These are phyloP conservation scores for Arabidopsis arenosa DNA, from an alignment of 345 rosid species.

Conservation along the genomic window DNA sequence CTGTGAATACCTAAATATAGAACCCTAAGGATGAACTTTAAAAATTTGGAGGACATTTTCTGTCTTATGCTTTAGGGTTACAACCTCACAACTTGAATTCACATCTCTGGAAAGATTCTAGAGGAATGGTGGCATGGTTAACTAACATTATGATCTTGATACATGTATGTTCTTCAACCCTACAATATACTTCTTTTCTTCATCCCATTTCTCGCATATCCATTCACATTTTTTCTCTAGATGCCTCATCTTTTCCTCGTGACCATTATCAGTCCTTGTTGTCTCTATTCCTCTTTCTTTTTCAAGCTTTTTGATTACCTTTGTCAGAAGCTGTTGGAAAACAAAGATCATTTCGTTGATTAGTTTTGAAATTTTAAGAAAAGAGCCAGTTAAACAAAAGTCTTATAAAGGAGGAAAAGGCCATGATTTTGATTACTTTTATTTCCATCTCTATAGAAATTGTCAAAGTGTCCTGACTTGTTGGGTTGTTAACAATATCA, in stretches of 20 bases:
- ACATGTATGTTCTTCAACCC: not conserved
- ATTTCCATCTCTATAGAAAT: not conserved
- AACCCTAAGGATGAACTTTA: too few relatives aligned
- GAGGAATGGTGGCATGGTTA: too few relatives aligned
- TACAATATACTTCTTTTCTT: conserved; percentile 11
- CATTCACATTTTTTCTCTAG: conserved; percentile 13
- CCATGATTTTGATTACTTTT: conserved; percentile 15
- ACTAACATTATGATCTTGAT: too few relatives aligned
- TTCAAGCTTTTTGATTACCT: conserved; percentile 15
- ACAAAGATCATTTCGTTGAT: not conserved
- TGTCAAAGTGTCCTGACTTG: not conserved
- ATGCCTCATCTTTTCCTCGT: conserved; percentile 2
- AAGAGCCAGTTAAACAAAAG: not conserved
- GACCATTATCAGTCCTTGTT: not conserved
- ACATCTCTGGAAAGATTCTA: too few relatives aligned
- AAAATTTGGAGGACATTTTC: too few relatives aligned
- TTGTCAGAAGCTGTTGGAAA: conserved; percentile 7
- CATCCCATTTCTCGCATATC: conserved; percentile 11
- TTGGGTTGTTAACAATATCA: not conserved
- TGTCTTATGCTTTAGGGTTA: too few relatives aligned
- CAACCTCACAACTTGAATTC: too few relatives aligned
- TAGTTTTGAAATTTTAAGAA: not conserved
- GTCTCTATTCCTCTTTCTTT: not conserved
- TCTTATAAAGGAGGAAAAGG: not conserved
- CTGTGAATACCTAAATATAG: too few relatives aligned